Evolutionary conservation across 352 stramenopile genomes (phyloP), one percentile per base, ranked within the genome.

Genomic region (Aphanomyces astaci): DNA sequence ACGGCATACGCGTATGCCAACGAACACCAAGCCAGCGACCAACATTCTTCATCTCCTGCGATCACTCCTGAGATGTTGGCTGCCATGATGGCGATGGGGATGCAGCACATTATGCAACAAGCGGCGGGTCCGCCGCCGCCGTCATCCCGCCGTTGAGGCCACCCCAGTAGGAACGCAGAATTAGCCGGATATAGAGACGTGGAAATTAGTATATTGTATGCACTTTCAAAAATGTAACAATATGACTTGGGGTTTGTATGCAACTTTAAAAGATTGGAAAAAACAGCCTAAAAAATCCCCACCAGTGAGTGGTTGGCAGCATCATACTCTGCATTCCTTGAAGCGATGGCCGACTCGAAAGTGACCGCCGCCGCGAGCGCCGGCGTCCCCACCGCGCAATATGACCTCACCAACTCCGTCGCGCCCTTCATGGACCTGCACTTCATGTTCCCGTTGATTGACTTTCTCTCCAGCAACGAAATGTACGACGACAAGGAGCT

Each of bases 401-500:
- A 96, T 78, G 94, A 98, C 75, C 82, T 98, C 60, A 98, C 95
- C 54, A 96, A 96, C 73, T 86, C 81, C 70, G 82, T 98, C 64
- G 93, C 90, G 64, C 90, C 94, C 59, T 98, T 96, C 77, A 93
- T 98, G 80, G 95, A 98, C 74, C 83, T 97, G 51, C 95, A 98
- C 88, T 97, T 98, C 77, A 97, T 98, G 86, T 98, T 98, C 81
- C 94, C 94, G 70, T 80, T 98, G 52, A 94, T 98, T 69, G 93
- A 98, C 74, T 98, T 98, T 71, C 72, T 98, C 45, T 84, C 83
- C 24, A 92, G 84, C 69, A 88, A 87, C 52, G 88, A 97, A 64
- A 77, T 94, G 56, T 98, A 98, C 74, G 89, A 97, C 72, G 92
- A 98, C 52, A 76, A 83, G 27, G 77, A 96, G 73, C 82, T 97